These are phyloP conservation scores for Entomortierella lignicola DNA, from an alignment of 192 early-diverging fungal genomes.

Conservation along the genomic window DNA sequence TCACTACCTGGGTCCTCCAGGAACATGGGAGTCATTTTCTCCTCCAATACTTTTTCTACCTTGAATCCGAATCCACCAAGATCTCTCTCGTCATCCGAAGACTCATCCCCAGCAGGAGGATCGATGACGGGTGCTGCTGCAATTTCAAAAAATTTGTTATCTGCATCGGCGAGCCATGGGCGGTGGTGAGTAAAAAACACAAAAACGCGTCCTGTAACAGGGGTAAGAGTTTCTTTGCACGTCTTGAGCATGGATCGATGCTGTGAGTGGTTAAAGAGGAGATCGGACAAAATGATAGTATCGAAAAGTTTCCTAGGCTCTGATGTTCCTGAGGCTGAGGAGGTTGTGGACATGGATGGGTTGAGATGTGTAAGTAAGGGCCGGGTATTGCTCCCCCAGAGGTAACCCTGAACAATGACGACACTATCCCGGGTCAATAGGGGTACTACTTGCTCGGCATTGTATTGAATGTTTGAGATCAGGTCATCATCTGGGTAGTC, in stretches of 20 bases:
- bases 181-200: slow-evolving; percentile 89
- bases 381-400: slow-evolving; percentile 74
- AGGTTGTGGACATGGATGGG: slow-evolving; percentile 12
- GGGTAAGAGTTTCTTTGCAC: slow-evolving; percentile 68
- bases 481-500: slow-evolving; percentile 86
- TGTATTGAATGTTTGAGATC: slow-evolving; percentile 80
- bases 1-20: slow-evolving; percentile 86
- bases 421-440: slow-evolving; percentile 16
- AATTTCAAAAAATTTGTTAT: slow-evolving; percentile 86
- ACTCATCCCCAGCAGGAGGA: slow-evolving; percentile 31
- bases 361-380: slow-evolving; percentile 53
- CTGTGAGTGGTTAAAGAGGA: slow-evolving; percentile 93
- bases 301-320: slow-evolving; percentile 66
- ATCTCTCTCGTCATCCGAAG: slow-evolving; percentile 63
- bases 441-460: slow-evolving; percentile 66
- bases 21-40: slow-evolving; percentile 87
- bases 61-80: slow-evolving; percentile 69
- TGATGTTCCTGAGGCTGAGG: neutral
- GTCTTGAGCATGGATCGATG: slow-evolving; percentile 80
- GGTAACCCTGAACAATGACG: slow-evolving; percentile 66
- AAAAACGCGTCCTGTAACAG: slow-evolving; percentile 70
- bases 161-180: slow-evolving; percentile 80
- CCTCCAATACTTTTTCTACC: slow-evolving; percentile 73
- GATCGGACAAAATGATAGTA: slow-evolving; percentile 85
- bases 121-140: slow-evolving; percentile 55